Evolutionary conservation across 805 yeast species (phyloP).

Genomic region (Ogataea zsoltii): DNA sequence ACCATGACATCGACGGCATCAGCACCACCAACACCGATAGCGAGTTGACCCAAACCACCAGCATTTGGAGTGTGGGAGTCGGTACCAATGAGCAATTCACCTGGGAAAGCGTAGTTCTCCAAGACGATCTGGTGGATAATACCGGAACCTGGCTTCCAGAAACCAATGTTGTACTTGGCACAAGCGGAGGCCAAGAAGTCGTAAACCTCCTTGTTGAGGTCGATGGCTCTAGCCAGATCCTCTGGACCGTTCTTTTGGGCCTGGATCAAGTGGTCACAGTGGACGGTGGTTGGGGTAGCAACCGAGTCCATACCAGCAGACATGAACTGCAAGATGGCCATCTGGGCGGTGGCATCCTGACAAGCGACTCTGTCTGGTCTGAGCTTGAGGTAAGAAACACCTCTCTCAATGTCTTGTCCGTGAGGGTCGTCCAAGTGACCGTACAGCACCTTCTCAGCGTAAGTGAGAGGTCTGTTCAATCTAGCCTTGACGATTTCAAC

Average conservation of each 20-base stretch:
- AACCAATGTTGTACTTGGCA: conserved; percentile 92
- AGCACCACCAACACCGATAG: conserved; percentile 99
- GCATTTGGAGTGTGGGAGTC: conserved; percentile 99
- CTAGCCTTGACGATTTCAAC: conserved; percentile 76
- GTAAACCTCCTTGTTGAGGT: conserved; percentile 91
- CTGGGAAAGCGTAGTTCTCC: conserved; percentile 96
- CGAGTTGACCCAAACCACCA: conserved; percentile 97
- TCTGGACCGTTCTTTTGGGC: conserved; percentile 90
- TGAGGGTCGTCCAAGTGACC: conserved; percentile 91
- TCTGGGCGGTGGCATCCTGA: conserved; percentile 99
- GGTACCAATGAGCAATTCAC: conserved; percentile 95
- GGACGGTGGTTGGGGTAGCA: conserved; percentile 92
- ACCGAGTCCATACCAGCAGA: conserved; percentile 88
- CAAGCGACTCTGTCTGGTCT: conserved; percentile 98
- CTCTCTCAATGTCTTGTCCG: conserved; percentile 72
- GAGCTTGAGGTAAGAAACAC: conserved; percentile 85
- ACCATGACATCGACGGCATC: conserved; percentile 98
- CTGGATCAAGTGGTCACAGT: conserved; percentile 97
- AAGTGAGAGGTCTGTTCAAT: conserved; percentile 78
- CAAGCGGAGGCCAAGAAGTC: conserved; percentile 93
- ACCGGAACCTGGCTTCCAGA: conserved; percentile 99
- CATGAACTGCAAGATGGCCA: conserved; percentile 98
- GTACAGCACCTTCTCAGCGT: conserved; percentile 92
- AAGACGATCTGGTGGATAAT: conserved; percentile 97
- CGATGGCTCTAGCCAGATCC: conserved; percentile 79